A percentile compares a stretch with the other conserved stretches of the same genome.
These are phyloP conservation scores for Fusarium sambucinum DNA, from an alignment of 2,329 filamentous ascomycete species.

Conservation along the genomic window DNA sequence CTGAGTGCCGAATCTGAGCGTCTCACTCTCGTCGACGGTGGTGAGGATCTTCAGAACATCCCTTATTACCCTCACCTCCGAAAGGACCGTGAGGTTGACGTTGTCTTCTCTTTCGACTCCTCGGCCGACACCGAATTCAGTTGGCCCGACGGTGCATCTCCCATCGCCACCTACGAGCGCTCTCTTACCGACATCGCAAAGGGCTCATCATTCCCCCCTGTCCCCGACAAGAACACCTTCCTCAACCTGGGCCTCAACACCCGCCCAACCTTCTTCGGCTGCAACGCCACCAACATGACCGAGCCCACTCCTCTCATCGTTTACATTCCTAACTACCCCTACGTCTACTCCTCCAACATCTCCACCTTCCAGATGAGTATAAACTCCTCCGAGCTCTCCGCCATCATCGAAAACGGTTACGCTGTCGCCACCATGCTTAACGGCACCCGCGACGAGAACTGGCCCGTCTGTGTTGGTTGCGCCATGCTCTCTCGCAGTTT, in stretches of 20 bases:
- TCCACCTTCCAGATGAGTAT: constrained; percentile 80
- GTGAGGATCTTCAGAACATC: constrained; percentile 83
- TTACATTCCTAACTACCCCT: constrained; percentile 85
- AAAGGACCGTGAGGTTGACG: constrained; percentile 65
- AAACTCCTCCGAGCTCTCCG: constrained; percentile 74
- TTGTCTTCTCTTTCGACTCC: constrained; percentile 74
- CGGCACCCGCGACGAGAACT: constrained; percentile 76
- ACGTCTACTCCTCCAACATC: constrained; percentile 80
- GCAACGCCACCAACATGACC: constrained; percentile 68
- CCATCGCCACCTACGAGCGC: constrained; percentile 69
- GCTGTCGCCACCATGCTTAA: constrained; percentile 87
- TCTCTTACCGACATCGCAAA: constrained; percentile 61
- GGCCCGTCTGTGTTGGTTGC: constrained; percentile 88
- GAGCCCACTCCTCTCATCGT: constrained; percentile 76
- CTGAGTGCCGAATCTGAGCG: constrained; percentile 58
- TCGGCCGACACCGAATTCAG: constrained; percentile 68
- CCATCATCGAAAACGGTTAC: constrained; percentile 88
- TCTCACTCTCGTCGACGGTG: constrained; percentile 83
- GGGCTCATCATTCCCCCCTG: constrained; percentile 68
- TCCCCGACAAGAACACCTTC: constrained; percentile 69
- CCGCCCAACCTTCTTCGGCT: constrained; percentile 73
- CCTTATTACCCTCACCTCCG: constrained; percentile 75
- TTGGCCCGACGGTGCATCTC: constrained; percentile 72
- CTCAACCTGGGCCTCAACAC: constrained; percentile 69
- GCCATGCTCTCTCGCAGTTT: constrained; percentile 84